Evolutionary conservation across 2,329 filamentous ascomycete genomes (phyloP).

Genomic region (Fusarium sp.): DNA sequence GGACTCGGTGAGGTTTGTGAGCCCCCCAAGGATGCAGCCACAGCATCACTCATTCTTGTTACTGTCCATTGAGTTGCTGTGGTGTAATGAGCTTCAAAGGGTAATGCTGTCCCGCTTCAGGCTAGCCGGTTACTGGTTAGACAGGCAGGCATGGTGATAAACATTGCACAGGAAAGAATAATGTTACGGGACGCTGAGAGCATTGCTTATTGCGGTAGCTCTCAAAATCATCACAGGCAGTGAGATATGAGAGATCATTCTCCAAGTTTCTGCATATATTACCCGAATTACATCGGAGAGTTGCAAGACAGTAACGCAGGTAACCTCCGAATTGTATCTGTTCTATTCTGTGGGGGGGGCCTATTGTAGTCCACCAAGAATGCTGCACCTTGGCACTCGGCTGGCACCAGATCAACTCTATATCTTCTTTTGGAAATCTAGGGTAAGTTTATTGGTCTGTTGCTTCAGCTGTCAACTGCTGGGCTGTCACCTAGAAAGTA

Average conservation of each 20-base stretch:
- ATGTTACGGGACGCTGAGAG: not conserved
- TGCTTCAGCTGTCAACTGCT: conserved; percentile 19
- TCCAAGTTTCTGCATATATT: not conserved
- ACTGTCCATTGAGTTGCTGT: conserved; percentile 20
- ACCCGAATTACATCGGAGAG: not conserved
- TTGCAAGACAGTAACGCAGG: not conserved
- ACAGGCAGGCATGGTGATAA: not conserved
- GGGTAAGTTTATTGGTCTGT: conserved; percentile 22
- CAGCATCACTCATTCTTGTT: conserved; percentile 23
- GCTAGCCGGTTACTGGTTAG: not conserved
- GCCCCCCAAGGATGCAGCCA: conserved; percentile 29
- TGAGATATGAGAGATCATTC: not conserved
- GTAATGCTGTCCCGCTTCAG: conserved; percentile 1
- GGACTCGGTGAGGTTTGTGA: not conserved
- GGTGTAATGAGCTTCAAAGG: conserved; percentile 19
- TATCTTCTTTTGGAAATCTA: conserved; percentile 8
- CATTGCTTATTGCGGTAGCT: not conserved
- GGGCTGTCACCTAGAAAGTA: not conserved
- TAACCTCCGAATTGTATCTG: not conserved
- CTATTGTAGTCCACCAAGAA: not conserved
- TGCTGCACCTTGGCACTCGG: not conserved
- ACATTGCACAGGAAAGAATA: not conserved
- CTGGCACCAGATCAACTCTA: not conserved
- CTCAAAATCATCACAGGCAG: not conserved
- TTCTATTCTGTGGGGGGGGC: not conserved